Conservation (phyloP, 2,329 filamentous ascomycete species). For the Ophiocordyceps sinensis region DNA sequence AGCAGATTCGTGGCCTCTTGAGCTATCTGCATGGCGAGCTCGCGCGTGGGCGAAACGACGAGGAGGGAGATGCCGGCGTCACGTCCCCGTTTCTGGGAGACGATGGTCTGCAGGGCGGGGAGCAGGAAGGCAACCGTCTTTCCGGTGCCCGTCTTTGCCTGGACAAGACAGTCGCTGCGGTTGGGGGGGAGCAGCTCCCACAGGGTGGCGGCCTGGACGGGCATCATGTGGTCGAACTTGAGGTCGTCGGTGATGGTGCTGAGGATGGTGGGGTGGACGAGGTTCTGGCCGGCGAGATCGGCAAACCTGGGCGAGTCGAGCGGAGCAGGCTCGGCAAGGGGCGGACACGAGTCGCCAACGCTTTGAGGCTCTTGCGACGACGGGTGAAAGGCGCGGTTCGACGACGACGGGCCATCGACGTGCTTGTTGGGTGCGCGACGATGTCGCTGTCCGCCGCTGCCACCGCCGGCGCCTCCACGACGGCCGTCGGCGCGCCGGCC, state of each 20-base stretch:
- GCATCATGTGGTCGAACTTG: conserved; percentile 37
- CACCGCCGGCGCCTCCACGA: neutral
- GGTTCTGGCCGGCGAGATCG: conserved; percentile 24
- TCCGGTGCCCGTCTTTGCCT: conserved; percentile 77
- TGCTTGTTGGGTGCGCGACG: neutral
- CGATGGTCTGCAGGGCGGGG: conserved; percentile 67
- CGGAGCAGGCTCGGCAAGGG: conserved; percentile 16
- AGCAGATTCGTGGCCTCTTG: conserved; percentile 58
- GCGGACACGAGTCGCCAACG: no score
- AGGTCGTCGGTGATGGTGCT: conserved; percentile 32
- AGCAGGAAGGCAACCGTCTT: conserved; percentile 77
- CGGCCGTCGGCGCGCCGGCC: neutral
- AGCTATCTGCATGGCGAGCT: conserved; percentile 56
- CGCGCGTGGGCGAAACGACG: conserved; percentile 57
- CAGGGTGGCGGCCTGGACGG: conserved; percentile 38
- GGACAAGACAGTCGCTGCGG: conserved; percentile 47
- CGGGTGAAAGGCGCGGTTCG: neutral
- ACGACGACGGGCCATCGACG: neutral
- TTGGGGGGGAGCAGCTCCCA: conserved; percentile 29
- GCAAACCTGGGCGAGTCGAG: conserved; percentile 30
- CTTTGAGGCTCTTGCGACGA: no score
- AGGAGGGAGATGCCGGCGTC: conserved; percentile 38
- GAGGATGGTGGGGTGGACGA: conserved; percentile 31
- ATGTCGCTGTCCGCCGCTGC: neutral
- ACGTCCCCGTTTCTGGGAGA: conserved; percentile 25